phyloP scores from a whole-genome alignment of 1,284 basidiomycete species.

The Fomitiporia mediterranea region DNA sequence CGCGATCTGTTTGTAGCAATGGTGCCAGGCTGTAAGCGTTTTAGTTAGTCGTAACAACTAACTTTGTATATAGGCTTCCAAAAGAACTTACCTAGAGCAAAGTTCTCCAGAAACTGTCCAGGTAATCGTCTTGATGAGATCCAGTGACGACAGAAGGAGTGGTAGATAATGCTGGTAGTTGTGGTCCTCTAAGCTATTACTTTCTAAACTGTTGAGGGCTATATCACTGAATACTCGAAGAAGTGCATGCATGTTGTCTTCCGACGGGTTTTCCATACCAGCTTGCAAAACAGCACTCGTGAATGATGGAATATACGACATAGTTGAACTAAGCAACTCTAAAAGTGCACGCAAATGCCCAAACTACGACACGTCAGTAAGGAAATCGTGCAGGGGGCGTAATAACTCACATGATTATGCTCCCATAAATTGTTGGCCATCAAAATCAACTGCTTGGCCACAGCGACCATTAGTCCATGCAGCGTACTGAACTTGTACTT shows the following conservation, averaged over 20 bases:
- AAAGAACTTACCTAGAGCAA: slow-evolving; percentile 37
- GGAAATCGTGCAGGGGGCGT: neutral
- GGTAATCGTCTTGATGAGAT: slow-evolving; percentile 49
- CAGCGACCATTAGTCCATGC: slow-evolving; percentile 10
- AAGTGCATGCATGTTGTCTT: neutral
- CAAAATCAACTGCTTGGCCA: slow-evolving; percentile 16
- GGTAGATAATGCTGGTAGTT: slow-evolving; percentile 19
- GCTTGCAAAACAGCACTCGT: slow-evolving; percentile 33
- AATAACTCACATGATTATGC: slow-evolving; percentile 15
- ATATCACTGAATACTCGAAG: slow-evolving; percentile 36
- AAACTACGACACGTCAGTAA: slow-evolving; percentile 32
- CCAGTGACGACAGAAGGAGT: slow-evolving; percentile 40
- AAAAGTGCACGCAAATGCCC: slow-evolving; percentile 45
- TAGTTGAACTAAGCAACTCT: slow-evolving; percentile 44
- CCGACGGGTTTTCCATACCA: neutral
- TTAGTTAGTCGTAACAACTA: slow-evolving; percentile 7
- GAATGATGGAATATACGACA: slow-evolving; percentile 48
- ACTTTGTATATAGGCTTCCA: neutral
- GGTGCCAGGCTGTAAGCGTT: slow-evolving; percentile 34
- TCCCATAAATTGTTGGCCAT: slow-evolving; percentile 18
- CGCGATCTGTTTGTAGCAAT: slow-evolving; percentile 36
- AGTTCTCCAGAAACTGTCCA: slow-evolving; percentile 43
- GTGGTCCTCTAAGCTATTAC: slow-evolving; percentile 25
- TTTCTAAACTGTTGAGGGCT: slow-evolving; percentile 37
- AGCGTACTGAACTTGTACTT: slow-evolving; percentile 9